These are phyloP conservation scores for Ceratocystis destructans DNA, from an alignment of 2,329 filamentous ascomycete genomes.

Conservation along the genomic window DNA sequence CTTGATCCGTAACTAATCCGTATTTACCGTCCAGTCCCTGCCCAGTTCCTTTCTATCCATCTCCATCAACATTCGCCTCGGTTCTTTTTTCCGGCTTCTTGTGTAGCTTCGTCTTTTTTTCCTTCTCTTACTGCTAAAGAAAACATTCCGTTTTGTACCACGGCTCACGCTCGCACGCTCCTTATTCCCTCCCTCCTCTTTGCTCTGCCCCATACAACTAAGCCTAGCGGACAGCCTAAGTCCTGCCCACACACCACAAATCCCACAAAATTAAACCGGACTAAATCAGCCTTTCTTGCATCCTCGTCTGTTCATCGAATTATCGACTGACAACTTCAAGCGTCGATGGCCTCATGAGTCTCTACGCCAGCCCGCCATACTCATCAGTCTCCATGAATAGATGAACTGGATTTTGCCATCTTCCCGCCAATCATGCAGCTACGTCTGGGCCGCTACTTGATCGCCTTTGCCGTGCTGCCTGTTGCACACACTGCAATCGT, in stretches of 20 bases:
- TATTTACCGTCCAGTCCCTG: neutral
- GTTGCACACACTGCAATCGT: constrained; percentile 19
- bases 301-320: neutral
- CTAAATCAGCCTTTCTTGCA: neutral
- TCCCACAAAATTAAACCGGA: constrained; percentile 6
- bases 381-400: constrained; percentile 17
- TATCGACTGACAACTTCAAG: constrained; percentile 7
- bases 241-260: neutral
- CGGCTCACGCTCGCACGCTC: neutral
- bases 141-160: neutral
- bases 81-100: neutral
- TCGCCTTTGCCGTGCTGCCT: constrained; percentile 19
- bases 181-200: neutral
- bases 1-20: neutral
- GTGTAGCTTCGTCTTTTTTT: neutral
- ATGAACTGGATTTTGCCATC: constrained; percentile 14
- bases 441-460: constrained; percentile 17
- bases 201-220: neutral
- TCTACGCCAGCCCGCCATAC: constrained; percentile 13
- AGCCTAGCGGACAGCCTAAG: neutral
- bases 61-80: neutral
- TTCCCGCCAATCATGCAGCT: constrained; percentile 19
- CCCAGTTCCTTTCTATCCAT: neutral
- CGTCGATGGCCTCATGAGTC: constrained; percentile 19
- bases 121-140: neutral